A percentile compares a stretch with the other conserved stretches of the same genome.
These are phyloP conservation scores for Suillus cothurnatus DNA, from an alignment of 768 basidiomycete species.

Conservation along the genomic window DNA sequence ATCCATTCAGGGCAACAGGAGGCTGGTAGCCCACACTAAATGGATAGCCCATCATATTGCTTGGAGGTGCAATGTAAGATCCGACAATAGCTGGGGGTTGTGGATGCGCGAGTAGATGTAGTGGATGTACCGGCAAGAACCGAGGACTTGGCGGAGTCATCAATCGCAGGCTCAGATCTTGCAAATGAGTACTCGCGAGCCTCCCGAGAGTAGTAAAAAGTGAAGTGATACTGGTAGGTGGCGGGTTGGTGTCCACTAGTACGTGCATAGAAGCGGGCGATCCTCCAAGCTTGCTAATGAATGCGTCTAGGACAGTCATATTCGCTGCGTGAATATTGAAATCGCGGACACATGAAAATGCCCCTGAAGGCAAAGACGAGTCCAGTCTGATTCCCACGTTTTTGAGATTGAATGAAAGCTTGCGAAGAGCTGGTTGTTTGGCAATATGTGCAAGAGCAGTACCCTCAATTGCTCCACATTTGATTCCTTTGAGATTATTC, in stretches of 20 bases:
- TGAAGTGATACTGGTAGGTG: neutral
- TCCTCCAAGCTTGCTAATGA: neutral
- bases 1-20: neutral
- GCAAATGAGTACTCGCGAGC: neutral
- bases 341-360: constrained; percentile 6
- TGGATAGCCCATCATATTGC: neutral
- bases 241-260: neutral
- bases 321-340: neutral
- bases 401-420: constrained; percentile 1
- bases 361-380: neutral
- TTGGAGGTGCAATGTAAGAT: neutral
- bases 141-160: neutral
- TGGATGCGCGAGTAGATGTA: neutral
- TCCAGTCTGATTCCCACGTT: neutral
- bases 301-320: neutral
- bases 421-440: neutral
- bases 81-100: neutral
- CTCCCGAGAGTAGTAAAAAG: constrained; percentile 3
- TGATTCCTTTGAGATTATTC: constrained; percentile 1
- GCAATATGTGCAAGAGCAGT: constrained; percentile 7
- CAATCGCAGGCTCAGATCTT: constrained; percentile 1
- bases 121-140: neutral
- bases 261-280: constrained; percentile 3
- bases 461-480: constrained; percentile 3
- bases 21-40: neutral